Evolutionary conservation across 371 early-diverging fungal species (phyloP).

Genomic region (Lichtheimia ornata): DNA sequence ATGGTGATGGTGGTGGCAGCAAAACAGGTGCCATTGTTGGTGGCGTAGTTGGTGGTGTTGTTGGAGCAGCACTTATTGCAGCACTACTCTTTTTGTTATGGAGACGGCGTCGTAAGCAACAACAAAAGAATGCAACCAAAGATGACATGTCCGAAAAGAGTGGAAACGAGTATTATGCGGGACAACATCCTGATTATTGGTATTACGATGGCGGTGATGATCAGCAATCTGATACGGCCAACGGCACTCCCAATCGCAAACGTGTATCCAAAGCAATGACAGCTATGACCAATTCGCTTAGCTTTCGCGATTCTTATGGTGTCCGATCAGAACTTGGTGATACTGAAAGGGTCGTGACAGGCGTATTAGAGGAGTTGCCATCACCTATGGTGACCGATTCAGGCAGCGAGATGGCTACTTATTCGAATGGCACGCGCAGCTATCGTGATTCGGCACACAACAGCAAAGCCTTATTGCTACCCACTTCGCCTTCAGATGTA

Average conservation of each 20-base stretch:
- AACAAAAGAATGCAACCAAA: constrained; percentile 3
- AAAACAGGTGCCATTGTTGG: constrained; percentile 16
- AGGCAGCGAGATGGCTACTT: constrained; percentile 3
- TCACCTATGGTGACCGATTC: constrained; percentile 11
- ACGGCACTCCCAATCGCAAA: constrained; percentile 3
- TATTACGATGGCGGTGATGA: neutral
- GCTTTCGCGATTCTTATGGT: constrained; percentile 7
- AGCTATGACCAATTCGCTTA: constrained; percentile 14
- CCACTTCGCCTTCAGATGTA: neutral
- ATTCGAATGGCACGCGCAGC: constrained; percentile 23
- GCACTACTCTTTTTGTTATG: constrained; percentile 12
- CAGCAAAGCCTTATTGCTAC: constrained; percentile 24
- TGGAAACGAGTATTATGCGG: neutral
- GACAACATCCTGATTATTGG: neutral
- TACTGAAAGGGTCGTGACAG: constrained; percentile 32
- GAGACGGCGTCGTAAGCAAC: constrained; percentile 4
- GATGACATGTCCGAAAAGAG: neutral
- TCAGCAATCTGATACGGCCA: neutral
- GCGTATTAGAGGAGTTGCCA: constrained; percentile 25
- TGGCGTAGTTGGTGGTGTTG: constrained; percentile 15
- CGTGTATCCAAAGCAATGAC: constrained; percentile 19
- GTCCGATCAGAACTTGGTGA: constrained; percentile 34
- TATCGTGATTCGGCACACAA: constrained; percentile 24
- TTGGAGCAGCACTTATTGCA: constrained; percentile 11
- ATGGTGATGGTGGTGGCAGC: neutral